A percentile compares a stretch with the other conserved stretches of the same genome.
Evolutionary conservation across 805 yeast species (phyloP).

Genomic region (Yamadazyma akitaensis): DNA sequence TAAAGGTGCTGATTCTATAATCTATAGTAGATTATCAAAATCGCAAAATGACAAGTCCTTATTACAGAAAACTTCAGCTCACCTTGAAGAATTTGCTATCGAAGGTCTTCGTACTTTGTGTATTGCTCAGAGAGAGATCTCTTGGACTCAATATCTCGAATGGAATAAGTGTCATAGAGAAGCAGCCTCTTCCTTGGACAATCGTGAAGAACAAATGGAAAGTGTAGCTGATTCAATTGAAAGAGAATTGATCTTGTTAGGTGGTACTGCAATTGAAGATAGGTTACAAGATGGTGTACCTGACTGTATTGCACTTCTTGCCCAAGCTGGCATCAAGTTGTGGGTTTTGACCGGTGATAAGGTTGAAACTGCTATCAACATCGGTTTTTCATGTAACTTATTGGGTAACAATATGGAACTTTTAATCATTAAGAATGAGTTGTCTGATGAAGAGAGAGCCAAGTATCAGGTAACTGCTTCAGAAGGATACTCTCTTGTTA

Average conservation of each 20-base stretch:
- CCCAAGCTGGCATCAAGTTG: slow-evolving; percentile 74
- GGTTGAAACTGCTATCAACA: slow-evolving; percentile 86
- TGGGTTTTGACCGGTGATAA: slow-evolving; percentile 90
- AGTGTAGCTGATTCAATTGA: slow-evolving; percentile 73
- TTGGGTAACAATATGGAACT: slow-evolving; percentile 75
- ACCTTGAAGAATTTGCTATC: slow-evolving; percentile 73
- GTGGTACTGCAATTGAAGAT: slow-evolving; percentile 88
- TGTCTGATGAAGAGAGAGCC: slow-evolving; percentile 24
- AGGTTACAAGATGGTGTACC: slow-evolving; percentile 85
- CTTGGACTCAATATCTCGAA: slow-evolving; percentile 56
- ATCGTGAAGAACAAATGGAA: slow-evolving; percentile 72
- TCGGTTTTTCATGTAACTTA: slow-evolving; percentile 81
- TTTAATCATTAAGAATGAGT: slow-evolving; percentile 47
- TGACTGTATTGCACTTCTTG: slow-evolving; percentile 67
- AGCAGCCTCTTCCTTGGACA: slow-evolving; percentile 61
- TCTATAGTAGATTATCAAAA: slow-evolving; percentile 58
- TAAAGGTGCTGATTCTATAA: slow-evolving; percentile 84
- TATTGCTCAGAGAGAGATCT: slow-evolving; percentile 66
- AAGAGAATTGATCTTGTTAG: slow-evolving; percentile 58
- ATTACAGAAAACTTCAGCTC: slow-evolving; percentile 63
- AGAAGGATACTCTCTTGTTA: slow-evolving; percentile 20
- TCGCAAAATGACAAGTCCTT: slow-evolving; percentile 45
- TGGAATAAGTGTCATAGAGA: slow-evolving; percentile 63
- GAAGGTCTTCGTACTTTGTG: slow-evolving; percentile 83
- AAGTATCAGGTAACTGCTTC: slow-evolving; percentile 23